These are phyloP conservation scores for Trametes sp. DNA, from an alignment of 1,284 basidiomycete genomes.

Conservation along the genomic window DNA sequence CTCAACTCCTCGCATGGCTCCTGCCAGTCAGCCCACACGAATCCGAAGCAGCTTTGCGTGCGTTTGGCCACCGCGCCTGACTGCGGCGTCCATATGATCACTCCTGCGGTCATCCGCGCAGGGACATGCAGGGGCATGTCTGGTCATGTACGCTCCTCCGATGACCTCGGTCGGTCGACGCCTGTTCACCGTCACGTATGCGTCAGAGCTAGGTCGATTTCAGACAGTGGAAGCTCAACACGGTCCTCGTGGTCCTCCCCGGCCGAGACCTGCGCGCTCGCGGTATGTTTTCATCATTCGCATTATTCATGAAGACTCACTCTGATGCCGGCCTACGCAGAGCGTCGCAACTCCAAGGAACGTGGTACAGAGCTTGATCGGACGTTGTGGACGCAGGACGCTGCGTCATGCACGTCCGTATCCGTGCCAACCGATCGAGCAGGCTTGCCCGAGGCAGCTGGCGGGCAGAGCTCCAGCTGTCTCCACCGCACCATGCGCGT, in stretches of 20 bases:
- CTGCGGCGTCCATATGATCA: neutral
- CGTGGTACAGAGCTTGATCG: neutral
- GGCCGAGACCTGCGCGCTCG: neutral
- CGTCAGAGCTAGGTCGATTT: neutral
- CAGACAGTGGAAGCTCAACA: neutral
- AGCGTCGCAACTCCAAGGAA: neutral
- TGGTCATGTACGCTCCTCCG: neutral
- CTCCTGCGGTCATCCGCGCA: no score
- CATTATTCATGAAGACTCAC: neutral
- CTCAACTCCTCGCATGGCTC: neutral
- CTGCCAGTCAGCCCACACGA: no score
- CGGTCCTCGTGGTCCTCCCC: neutral
- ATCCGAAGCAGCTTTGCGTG: no score
- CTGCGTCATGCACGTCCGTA: conserved; percentile 1
- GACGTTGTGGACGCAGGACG: neutral
- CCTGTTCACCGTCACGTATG: neutral
- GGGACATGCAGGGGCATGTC: no score
- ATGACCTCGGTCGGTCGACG: neutral
- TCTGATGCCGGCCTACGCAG: neutral
- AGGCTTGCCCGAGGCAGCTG: neutral
- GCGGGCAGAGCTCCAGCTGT: neutral
- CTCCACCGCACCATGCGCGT: neutral
- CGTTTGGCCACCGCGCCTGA: no score
- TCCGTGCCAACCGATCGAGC: conserved; percentile 15
- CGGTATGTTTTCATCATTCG: neutral